Conservation (phyloP, 305 asterid genomes). For the Salvia sclarea region DNA sequence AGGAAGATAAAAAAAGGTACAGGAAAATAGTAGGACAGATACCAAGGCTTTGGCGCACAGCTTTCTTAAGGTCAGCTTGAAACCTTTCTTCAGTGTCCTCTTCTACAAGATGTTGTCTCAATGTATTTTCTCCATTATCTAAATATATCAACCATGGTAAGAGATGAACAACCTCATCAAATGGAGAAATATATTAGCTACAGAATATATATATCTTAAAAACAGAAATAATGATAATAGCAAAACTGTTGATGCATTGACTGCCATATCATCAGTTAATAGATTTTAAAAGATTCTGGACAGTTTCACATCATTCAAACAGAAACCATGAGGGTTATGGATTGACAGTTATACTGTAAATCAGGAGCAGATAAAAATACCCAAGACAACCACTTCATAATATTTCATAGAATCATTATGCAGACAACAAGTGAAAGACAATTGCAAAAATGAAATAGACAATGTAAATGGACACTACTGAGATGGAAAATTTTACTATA, state of each 20-base stretch:
- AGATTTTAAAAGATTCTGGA: constrained; percentile 3
- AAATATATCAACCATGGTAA: constrained; percentile 28
- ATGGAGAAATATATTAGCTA: not conserved
- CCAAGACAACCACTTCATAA: constrained; percentile 12
- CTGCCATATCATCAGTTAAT: constrained; percentile 20
- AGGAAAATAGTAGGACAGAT: constrained; percentile 26
- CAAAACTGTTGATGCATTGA: constrained; percentile 18
- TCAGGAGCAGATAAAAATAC: constrained; percentile 13
- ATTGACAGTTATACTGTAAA: not conserved
- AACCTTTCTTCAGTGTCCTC: constrained; percentile 91
- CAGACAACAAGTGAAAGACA: constrained; percentile 21
- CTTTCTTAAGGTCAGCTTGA: constrained; percentile 88
- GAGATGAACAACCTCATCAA: constrained; percentile 11
- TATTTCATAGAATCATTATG: not conserved
- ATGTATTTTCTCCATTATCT: constrained; percentile 63
- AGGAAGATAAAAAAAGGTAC: constrained; percentile 6
- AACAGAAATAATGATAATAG: constrained; percentile 9
- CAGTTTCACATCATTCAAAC: not conserved
- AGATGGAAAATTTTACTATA: not conserved
- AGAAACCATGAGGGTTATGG: not conserved
- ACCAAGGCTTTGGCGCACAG: constrained; percentile 93
- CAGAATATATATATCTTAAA: not conserved
- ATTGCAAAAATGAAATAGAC: not conserved
- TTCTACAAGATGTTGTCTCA: constrained; percentile 69
- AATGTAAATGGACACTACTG: not conserved